These are phyloP conservation scores for Pseudogymnoascus sp. DNA, from an alignment of 2,329 filamentous ascomycete genomes.

Conservation along the genomic window DNA sequence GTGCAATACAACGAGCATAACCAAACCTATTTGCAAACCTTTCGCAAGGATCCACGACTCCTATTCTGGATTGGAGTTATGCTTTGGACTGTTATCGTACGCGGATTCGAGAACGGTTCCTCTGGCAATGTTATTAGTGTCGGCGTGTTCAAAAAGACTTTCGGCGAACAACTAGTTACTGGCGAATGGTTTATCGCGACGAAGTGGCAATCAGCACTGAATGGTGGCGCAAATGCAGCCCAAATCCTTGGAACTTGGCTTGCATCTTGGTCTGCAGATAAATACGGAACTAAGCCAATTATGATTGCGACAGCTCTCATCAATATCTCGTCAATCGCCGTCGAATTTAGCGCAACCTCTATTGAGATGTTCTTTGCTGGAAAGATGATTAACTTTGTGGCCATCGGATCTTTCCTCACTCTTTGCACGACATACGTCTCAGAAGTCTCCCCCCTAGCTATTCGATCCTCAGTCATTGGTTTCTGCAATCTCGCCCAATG, in stretches of 20 bases:
- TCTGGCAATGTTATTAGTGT: conserved; percentile 35
- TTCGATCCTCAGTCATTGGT: conserved; percentile 32
- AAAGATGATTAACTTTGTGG: conserved; percentile 35
- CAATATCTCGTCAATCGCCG: conserved; percentile 16
- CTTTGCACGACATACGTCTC: conserved; percentile 40
- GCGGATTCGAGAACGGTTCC: conserved; percentile 36
- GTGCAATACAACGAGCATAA: neutral
- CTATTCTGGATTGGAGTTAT: neutral
- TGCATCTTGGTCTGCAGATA: conserved; percentile 22
- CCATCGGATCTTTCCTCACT: conserved; percentile 38
- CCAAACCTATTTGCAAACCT: neutral
- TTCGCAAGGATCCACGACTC: neutral
- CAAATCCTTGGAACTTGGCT: conserved; percentile 17
- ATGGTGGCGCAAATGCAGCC: conserved; percentile 34
- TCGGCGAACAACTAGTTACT: conserved; percentile 29
- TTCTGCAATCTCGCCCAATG: conserved; percentile 41
- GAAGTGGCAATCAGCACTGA: conserved; percentile 38
- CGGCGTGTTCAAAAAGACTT: conserved; percentile 37
- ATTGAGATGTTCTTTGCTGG: conserved; percentile 37
- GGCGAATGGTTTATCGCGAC: conserved; percentile 33
- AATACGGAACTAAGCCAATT: conserved; percentile 21
- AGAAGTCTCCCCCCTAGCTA: conserved; percentile 27
- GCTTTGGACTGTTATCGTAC: conserved; percentile 31
- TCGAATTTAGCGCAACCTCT: conserved; percentile 27
- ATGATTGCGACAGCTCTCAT: conserved; percentile 18